Percentiles rank a stretch among this genome's conserved stretches.
phyloP scores from a whole-genome alignment of 306 rosid species.

The Sechiopsis laciniata region DNA sequence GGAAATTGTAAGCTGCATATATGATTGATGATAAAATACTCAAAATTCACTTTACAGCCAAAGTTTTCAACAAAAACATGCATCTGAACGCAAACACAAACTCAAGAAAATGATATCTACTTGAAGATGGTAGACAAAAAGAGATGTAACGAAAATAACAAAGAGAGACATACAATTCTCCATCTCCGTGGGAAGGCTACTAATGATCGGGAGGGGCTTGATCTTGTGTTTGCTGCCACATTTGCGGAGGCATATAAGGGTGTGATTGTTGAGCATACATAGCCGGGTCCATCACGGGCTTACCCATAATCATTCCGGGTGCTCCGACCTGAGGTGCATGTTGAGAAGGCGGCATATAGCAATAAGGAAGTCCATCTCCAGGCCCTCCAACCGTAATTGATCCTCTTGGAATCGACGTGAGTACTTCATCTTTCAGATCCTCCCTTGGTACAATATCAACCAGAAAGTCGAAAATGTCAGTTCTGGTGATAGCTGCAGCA shows the following conservation, averaged over 20 bases:
- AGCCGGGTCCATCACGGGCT: slow-evolving; percentile 49
- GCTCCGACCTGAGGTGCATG: slow-evolving; percentile 42
- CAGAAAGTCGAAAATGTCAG: slow-evolving; percentile 56
- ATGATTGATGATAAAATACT: slow-evolving; percentile 16
- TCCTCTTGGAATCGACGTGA: slow-evolving; percentile 51
- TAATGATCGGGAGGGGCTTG: slow-evolving; percentile 50
- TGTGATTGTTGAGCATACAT: slow-evolving; percentile 45
- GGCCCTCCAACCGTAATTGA: slow-evolving; percentile 35
- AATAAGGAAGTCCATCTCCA: slow-evolving; percentile 33
- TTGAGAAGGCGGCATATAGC: slow-evolving; percentile 41
- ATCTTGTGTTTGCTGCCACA: slow-evolving; percentile 52
- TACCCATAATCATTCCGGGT: slow-evolving; percentile 55
- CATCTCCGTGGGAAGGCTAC: slow-evolving; percentile 15
- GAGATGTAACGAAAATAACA: slow-evolving; percentile 6
- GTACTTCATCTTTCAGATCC: slow-evolving; percentile 58
- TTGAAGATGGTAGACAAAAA: neutral
- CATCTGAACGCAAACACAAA: slow-evolving; percentile 11
- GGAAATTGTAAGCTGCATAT: slow-evolving; percentile 14
- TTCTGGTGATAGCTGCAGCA: slow-evolving; percentile 59
- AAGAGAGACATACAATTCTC: slow-evolving; percentile 27
- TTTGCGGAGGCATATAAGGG: slow-evolving; percentile 49
- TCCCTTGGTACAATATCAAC: slow-evolving; percentile 60
- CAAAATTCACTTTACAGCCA: slow-evolving; percentile 15
- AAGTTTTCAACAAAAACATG: slow-evolving; percentile 28
- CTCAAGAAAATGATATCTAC: slow-evolving; percentile 7